Evolutionary conservation across 805 yeast species (phyloP).

Genomic region (Komagataella populi): DNA sequence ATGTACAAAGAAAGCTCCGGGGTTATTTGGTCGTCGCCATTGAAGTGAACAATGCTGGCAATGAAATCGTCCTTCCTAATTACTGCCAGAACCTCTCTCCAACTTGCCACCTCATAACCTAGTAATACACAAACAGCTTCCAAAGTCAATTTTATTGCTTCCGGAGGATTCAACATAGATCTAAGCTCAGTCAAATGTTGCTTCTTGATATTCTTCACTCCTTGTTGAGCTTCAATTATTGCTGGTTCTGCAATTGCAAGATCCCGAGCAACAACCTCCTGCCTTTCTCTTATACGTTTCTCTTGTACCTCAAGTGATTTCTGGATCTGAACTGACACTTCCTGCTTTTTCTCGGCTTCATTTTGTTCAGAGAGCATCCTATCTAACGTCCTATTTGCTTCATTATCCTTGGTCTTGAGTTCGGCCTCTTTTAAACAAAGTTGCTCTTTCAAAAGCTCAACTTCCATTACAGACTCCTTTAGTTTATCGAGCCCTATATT

Average conservation of each 20-base stretch:
- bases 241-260: constrained; percentile 77
- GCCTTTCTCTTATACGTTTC: constrained; percentile 37
- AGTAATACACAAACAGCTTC: constrained; percentile 81
- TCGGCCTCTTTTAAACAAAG: constrained; percentile 38
- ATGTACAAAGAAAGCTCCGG: constrained; percentile 37
- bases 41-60: constrained; percentile 49
- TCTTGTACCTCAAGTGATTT: constrained; percentile 59
- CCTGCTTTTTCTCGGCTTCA: constrained; percentile 84
- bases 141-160: constrained; percentile 68
- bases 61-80: constrained; percentile 83
- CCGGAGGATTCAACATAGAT: constrained; percentile 86
- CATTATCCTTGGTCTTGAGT: constrained; percentile 42
- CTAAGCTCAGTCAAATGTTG: constrained; percentile 83
- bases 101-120: constrained; percentile 49
- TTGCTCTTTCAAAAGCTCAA: constrained; percentile 39
- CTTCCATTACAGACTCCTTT: constrained; percentile 64
- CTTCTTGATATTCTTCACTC: constrained; percentile 87
- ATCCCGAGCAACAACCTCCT: constrained; percentile 41
- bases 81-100: constrained; percentile 79
- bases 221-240: constrained; percentile 68
- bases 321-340: constrained; percentile 69
- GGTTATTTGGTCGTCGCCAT: constrained; percentile 46
- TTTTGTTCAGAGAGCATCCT: constrained; percentile 75
- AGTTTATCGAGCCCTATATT: constrained; percentile 62
- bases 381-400: constrained; percentile 60